phyloP scores from a whole-genome alignment of 768 basidiomycete genomes.

The Pleurotus pulmonarius region DNA sequence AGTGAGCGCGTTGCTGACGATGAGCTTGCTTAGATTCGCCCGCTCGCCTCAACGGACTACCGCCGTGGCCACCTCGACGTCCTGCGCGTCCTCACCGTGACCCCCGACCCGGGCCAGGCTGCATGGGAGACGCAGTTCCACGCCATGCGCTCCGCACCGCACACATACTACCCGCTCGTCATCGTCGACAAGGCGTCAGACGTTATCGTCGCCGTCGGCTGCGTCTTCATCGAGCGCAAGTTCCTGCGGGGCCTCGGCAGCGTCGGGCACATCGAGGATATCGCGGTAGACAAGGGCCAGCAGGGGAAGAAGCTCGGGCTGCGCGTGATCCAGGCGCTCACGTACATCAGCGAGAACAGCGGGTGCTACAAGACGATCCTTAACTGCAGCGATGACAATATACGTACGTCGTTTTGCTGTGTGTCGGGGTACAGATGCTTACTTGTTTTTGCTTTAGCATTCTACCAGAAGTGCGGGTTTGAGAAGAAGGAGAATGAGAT shows the following conservation, averaged over 20 bases:
- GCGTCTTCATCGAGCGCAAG: conserved; percentile 89
- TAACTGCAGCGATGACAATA: conserved; percentile 88
- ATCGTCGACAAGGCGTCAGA: conserved; percentile 74
- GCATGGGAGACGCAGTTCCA: conserved; percentile 73
- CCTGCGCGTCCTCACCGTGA: conserved; percentile 72
- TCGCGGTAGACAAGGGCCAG: conserved; percentile 82
- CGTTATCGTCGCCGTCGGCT: conserved; percentile 79
- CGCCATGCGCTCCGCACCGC: conserved; percentile 44
- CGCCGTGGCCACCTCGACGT: conserved; percentile 78
- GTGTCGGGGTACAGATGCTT: conserved; percentile 8
- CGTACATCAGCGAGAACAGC: conserved; percentile 71
- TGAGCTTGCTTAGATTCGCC: conserved; percentile 64
- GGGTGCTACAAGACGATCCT: conserved; percentile 97
- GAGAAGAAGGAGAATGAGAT: conserved; percentile 91
- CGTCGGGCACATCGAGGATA: conserved; percentile 97
- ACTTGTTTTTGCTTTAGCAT: conserved; percentile 48
- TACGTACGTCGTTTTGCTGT: conserved; percentile 58
- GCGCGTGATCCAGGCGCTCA: conserved; percentile 83
- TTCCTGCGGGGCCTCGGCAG: conserved; percentile 83
- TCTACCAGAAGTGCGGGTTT: conserved; percentile 96
- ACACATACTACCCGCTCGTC: conserved; percentile 83
- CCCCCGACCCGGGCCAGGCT: conserved; percentile 58
- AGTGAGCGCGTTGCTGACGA: no score
- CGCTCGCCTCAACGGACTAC: conserved; percentile 84
- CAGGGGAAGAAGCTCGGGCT: conserved; percentile 93